Evolutionary conservation across 257 asterid species (phyloP).

Genomic region (Solanum arcanum): DNA sequence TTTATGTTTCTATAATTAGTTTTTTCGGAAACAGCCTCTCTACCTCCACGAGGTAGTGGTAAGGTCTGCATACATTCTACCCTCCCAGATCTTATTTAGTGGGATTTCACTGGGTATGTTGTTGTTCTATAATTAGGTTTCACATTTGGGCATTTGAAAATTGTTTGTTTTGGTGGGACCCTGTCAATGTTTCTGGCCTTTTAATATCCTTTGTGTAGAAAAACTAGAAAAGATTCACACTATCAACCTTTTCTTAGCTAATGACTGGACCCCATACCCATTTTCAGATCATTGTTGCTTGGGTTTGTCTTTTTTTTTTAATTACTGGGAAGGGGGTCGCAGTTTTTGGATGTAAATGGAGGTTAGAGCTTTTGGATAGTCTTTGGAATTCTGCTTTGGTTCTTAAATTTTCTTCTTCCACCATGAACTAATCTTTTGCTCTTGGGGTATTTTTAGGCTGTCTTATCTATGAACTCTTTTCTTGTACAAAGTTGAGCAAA

Average conservation of each 20-base stretch:
- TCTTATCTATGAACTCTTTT: conserved; percentile 88
- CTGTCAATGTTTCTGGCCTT: neutral
- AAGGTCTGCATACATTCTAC: neutral
- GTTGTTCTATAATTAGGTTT: neutral
- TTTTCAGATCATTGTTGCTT: neutral
- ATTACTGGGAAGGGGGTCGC: neutral
- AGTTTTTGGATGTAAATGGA: neutral
- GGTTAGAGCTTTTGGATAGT: neutral
- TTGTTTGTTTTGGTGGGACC: neutral
- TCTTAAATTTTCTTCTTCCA: conserved; percentile 2
- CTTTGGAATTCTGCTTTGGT: neutral
- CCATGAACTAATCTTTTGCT: conserved; percentile 2
- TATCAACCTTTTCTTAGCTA: neutral
- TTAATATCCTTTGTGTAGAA: neutral
- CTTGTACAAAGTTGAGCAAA: conserved; percentile 75
- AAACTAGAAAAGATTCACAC: neutral
- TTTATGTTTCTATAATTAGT: neutral
- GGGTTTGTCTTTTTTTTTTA: neutral
- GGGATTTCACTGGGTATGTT: neutral
- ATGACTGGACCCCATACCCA: neutral
- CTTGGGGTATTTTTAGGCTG: conserved; percentile 56
- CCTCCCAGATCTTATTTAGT: neutral
- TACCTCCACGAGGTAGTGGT: neutral
- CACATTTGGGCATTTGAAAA: neutral
- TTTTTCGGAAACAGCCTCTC: neutral